Evolutionary conservation across 306 rosid genomes (phyloP), one percentile per base, ranked within the genome.

Genomic region (Cucumis cinereus): DNA sequence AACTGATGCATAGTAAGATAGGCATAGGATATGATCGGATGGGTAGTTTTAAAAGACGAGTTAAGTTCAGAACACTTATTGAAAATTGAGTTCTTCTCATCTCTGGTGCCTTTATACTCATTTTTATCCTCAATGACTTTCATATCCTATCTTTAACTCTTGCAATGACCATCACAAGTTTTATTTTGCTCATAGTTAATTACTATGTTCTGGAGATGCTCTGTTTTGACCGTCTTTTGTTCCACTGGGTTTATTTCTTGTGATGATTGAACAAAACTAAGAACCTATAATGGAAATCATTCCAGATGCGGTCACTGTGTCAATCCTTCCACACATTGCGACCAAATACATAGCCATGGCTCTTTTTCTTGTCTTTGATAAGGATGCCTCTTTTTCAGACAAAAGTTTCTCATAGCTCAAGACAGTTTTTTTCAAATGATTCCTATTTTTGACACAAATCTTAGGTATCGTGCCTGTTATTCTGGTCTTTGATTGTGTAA

Each of bases 11-110:
- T 67, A 88, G 98, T 81, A 94, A 85, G 89, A 89, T 92, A 15
- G 98, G 99, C 62, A 87, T 94, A 75, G 99, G 99, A 57, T 94
- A 94, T 84, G 93, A 89, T 68, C 82, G 98, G 79, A 74, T 80
- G 83, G 87, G 93, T 63, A 89, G 96, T 55, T 75, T 90, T 57
- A 92, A 92, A 81, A 89, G 75, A 84, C 87, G 96, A 77, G 97
- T 94, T 52, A 90, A 85, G 85, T 92, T 94, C 76, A 86, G 87
- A 82, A 81, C 80, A 69, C 97, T 89, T 35, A 2, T 86, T 64
- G 84, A 83, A 72, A 78, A 74, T 7, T 80, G 45, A 85, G 38
- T 47, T 22, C 5, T 49, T 47, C 35, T 15, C 57, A 53, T 1
- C 60, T 52, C 26, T 72, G 24, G 16, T 67, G 58, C 75, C 24